Conservation (phyloP, 257 asterid genomes). For the Orobanche coerulescens region DNA sequence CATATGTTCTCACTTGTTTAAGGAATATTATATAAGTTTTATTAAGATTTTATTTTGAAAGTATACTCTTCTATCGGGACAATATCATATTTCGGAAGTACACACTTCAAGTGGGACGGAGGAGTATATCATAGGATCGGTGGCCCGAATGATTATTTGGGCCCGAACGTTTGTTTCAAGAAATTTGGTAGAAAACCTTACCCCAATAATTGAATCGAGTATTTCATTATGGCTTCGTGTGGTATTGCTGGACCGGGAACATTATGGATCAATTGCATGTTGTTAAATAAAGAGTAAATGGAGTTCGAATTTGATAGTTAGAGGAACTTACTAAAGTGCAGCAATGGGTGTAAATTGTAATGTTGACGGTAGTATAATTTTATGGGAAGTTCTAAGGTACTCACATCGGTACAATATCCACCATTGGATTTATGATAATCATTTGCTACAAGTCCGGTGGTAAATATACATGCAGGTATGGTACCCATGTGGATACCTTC, state of each 20-base stretch:
- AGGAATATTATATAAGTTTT: background rate
- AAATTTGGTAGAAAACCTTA: background rate
- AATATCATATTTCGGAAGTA: too few species aligned
- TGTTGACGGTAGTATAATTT: background rate
- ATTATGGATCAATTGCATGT: background rate
- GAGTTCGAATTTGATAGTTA: background rate
- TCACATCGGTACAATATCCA: too few species aligned
- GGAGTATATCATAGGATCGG: background rate
- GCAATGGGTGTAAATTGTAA: background rate
- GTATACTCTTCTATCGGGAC: too few species aligned
- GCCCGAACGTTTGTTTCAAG: slow-evolving; percentile 5
- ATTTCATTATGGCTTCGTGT: background rate
- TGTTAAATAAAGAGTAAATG: background rate
- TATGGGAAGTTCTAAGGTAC: too few species aligned
- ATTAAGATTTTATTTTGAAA: background rate
- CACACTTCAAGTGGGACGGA: background rate
- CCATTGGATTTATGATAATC: too few species aligned
- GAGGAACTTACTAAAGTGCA: background rate
- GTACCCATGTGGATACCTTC: too few species aligned
- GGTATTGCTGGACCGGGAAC: background rate
- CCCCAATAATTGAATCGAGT: slow-evolving; percentile 1
- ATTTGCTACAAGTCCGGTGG: too few species aligned
- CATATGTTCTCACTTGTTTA: background rate
- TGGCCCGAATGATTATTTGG: background rate
- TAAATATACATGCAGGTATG: too few species aligned